These are phyloP conservation scores for Cladosporium sp. DNA, from an alignment of 2,329 filamentous ascomycete genomes.

Conservation along the genomic window DNA sequence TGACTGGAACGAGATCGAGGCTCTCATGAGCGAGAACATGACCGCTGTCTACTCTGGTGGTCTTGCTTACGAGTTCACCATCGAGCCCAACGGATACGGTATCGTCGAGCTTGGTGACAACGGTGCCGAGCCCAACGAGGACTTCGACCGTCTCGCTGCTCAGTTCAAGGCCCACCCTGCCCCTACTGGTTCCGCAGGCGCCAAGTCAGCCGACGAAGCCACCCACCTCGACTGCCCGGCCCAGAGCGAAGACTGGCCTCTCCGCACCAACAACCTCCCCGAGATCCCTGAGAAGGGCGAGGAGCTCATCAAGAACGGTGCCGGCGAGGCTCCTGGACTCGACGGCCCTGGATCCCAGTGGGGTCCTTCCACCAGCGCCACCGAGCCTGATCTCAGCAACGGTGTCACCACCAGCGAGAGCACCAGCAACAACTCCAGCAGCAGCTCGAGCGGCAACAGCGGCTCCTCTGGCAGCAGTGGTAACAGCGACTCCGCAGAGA, in stretches of 20 bases:
- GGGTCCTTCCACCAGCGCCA: slow-evolving; percentile 53
- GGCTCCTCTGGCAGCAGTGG: background rate
- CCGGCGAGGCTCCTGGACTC: slow-evolving; percentile 59
- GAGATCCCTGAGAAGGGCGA: slow-evolving; percentile 57
- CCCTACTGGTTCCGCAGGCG: slow-evolving; percentile 61
- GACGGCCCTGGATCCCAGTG: slow-evolving; percentile 51
- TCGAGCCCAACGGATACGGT: slow-evolving; percentile 77
- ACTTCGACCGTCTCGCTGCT: slow-evolving; percentile 62
- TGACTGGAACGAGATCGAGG: slow-evolving; percentile 74
- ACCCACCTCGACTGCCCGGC: slow-evolving; percentile 57
- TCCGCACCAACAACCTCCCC: slow-evolving; percentile 54
- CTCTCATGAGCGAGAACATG: slow-evolving; percentile 83
- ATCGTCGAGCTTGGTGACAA: slow-evolving; percentile 66
- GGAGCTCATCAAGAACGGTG: slow-evolving; percentile 60
- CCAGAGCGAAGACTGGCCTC: slow-evolving; percentile 58
- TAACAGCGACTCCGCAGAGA: background rate
- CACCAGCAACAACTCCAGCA: slow-evolving; percentile 21
- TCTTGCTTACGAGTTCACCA: slow-evolving; percentile 90
- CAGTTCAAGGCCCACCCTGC: slow-evolving; percentile 53
- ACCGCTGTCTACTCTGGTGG: slow-evolving; percentile 88
- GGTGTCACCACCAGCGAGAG: slow-evolving; percentile 33
- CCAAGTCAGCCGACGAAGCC: slow-evolving; percentile 48
- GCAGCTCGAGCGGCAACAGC: slow-evolving; percentile 13
- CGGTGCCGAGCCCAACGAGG: slow-evolving; percentile 59
- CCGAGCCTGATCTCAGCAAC: slow-evolving; percentile 45